Percentiles rank a stretch among this genome's conserved stretches.
phyloP scores from a whole-genome alignment of 306 rosid species.

The Morella rubra region DNA sequence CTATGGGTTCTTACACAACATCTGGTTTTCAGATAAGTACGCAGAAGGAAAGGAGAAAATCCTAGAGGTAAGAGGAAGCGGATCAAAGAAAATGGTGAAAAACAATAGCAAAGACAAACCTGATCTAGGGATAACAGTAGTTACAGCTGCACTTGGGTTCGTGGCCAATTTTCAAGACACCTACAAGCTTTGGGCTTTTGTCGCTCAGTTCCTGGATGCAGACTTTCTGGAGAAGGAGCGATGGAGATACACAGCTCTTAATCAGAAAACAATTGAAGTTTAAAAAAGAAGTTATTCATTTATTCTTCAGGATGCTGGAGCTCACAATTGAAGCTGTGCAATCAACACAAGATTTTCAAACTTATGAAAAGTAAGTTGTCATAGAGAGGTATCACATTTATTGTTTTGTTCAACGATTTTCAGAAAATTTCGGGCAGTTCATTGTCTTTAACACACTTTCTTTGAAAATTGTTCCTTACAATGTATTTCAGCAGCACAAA shows the following conservation, averaged over 20 bases:
- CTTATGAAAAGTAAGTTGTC: slow-evolving; percentile 4
- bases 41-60: slow-evolving; percentile 55
- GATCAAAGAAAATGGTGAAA: slow-evolving; percentile 21
- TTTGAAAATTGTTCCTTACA: background rate
- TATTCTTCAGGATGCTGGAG: slow-evolving; percentile 21
- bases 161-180: slow-evolving; percentile 73
- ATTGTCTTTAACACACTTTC: background rate
- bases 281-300: slow-evolving; percentile 31
- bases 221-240: slow-evolving; percentile 94
- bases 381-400: slow-evolving; percentile 5
- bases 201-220: slow-evolving; percentile 88
- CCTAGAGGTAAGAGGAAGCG: slow-evolving; percentile 48
- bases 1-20: slow-evolving; percentile 65
- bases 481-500: slow-evolving; percentile 4
- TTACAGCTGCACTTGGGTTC: slow-evolving; percentile 86
- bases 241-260: slow-evolving; percentile 90
- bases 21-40: slow-evolving; percentile 77
- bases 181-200: slow-evolving; percentile 83
- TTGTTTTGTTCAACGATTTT: slow-evolving; percentile 11
- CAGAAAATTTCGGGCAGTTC: slow-evolving; percentile 2
- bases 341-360: slow-evolving; percentile 20
- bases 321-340: slow-evolving; percentile 19
- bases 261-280: slow-evolving; percentile 74
- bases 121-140: slow-evolving; percentile 66
- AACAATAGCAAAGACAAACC: slow-evolving; percentile 38